phyloP scores from a whole-genome alignment of 202 grass and related monocot genomes.

The Setaria viridis region DNA sequence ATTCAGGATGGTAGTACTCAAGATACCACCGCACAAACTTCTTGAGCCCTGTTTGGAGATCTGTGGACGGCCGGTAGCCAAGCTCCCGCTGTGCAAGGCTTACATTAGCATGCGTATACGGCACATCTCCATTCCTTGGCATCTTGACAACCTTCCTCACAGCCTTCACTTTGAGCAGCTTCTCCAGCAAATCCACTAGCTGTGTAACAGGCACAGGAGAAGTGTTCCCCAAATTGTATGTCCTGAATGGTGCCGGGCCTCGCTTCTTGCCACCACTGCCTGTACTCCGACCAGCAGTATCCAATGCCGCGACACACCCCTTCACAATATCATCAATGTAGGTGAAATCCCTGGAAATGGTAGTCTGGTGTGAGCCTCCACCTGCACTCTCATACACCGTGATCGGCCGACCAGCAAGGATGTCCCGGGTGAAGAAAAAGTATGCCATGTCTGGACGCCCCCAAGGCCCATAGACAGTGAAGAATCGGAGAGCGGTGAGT shows the following conservation, averaged over 20 bases:
- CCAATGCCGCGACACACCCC: slow-evolving; percentile 77
- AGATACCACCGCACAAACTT: slow-evolving; percentile 88
- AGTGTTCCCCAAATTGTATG: slow-evolving; percentile 86
- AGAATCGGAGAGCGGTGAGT: slow-evolving; percentile 82
- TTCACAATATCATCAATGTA: slow-evolving; percentile 92
- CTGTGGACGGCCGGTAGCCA: slow-evolving; percentile 73
- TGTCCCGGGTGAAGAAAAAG: slow-evolving; percentile 92
- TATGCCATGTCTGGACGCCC: slow-evolving; percentile 92
- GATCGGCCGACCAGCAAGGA: slow-evolving; percentile 69
- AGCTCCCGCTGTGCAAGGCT: slow-evolving; percentile 82
- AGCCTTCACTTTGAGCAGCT: slow-evolving; percentile 84
- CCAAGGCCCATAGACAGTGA: slow-evolving; percentile 90
- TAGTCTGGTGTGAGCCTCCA: slow-evolving; percentile 64
- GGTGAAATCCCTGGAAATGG: slow-evolving; percentile 85
- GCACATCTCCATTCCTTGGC: slow-evolving; percentile 89
- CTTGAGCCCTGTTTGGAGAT: slow-evolving; percentile 87
- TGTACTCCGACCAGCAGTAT: slow-evolving; percentile 72
- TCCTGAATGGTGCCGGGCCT: slow-evolving; percentile 69
- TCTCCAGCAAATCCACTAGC: slow-evolving; percentile 87
- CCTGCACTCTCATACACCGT: slow-evolving; percentile 75
- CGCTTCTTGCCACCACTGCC: slow-evolving; percentile 77
- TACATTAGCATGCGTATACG: slow-evolving; percentile 86
- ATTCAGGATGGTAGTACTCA: slow-evolving; percentile 67
- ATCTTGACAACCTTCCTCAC: slow-evolving; percentile 79
- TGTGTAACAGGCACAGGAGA: slow-evolving; percentile 78